Evolutionary conservation across 2,329 filamentous ascomycete species (phyloP), one percentile per base, ranked within the genome.

Genomic region (Alternaria infectoria): DNA sequence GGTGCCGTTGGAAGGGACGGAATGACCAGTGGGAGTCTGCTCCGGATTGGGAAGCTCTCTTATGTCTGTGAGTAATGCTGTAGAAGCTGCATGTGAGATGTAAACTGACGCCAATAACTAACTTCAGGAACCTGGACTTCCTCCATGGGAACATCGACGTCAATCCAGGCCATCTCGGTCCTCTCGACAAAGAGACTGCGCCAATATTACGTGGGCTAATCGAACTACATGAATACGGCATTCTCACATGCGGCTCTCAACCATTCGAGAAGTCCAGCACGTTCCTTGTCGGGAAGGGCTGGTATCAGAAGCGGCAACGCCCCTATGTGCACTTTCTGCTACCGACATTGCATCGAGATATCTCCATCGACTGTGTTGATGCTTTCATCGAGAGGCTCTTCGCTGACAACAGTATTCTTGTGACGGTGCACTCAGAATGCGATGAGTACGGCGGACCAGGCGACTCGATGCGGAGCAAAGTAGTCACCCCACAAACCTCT

Each of bases 131-230:
- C 32, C 32, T 36, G 7, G 0, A 0, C 13, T 36, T 36, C 0
- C 7, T 36, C 0, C 32, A 9, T 9, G 32, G 36, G 36, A 2
- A 40, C 1, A 2, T 40, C 2, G 36, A 40, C 36, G 15, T 40
- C 36, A 40, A 40, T 40, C 36, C 36, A 10, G 4, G 3, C 36
- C 8, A 40, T 2, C 36, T 10, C 3, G 8, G 2, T 40, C 36
- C 8, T 2, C 36, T 40, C 36, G 1, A 40, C 8, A 3, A 10
- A 40, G 36, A 40, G 36, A 3, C 36, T 2, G 1, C 3, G 0
- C 15, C 36, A 1, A 1, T 40, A 0, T 0, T 40, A 40, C 4
- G 0, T 17, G 36, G 36, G 0, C 36, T 40, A 0, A 10, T 40
- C 15, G 5, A 40, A 40, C 1, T 40, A 17, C 36, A 40, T 6